These are phyloP conservation scores for Trametes punicea DNA, from an alignment of 768 basidiomycete species.

Conservation along the genomic window DNA sequence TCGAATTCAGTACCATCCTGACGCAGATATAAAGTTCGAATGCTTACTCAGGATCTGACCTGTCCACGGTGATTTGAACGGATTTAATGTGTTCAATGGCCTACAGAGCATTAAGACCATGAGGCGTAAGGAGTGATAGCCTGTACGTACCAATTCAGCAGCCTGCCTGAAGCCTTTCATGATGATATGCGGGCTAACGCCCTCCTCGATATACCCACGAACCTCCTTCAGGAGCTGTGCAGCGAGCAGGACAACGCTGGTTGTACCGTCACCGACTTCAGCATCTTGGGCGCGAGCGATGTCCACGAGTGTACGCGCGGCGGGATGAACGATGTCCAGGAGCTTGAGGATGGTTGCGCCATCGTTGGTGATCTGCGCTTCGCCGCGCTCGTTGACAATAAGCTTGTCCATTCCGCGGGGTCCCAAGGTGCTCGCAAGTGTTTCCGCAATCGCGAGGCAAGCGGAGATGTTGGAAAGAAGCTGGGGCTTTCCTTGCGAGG, in stretches of 20 bases:
- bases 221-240: slow-evolving; percentile 94
- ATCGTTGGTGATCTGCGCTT: slow-evolving; percentile 99
- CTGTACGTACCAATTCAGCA: slow-evolving; percentile 66
- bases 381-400: slow-evolving; percentile 89
- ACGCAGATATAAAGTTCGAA: slow-evolving; percentile 9
- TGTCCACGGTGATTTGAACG: slow-evolving; percentile 88
- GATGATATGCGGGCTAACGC: slow-evolving; percentile 95
- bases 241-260: slow-evolving; percentile 91
- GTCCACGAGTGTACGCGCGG: slow-evolving; percentile 96
- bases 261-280: slow-evolving; percentile 98
- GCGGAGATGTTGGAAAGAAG: slow-evolving; percentile 94
- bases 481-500: slow-evolving; percentile 91
- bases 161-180: slow-evolving; percentile 95
- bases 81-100: slow-evolving; percentile 84
- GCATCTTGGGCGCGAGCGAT: slow-evolving; percentile 98
- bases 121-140: background rate
- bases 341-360: slow-evolving; percentile 98
- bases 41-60: slow-evolving; percentile 81
- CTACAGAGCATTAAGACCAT: slow-evolving; percentile 37
- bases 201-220: slow-evolving; percentile 89
- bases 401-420: slow-evolving; percentile 99
- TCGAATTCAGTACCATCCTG: background rate
- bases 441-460: slow-evolving; percentile 90
- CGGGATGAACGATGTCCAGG: slow-evolving; percentile 96
- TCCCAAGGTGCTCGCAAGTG: slow-evolving; percentile 91